Evolutionary conservation across 495 filamentous ascomycete species (phyloP).

Genomic region (Recurvomyces mirabilis): DNA sequence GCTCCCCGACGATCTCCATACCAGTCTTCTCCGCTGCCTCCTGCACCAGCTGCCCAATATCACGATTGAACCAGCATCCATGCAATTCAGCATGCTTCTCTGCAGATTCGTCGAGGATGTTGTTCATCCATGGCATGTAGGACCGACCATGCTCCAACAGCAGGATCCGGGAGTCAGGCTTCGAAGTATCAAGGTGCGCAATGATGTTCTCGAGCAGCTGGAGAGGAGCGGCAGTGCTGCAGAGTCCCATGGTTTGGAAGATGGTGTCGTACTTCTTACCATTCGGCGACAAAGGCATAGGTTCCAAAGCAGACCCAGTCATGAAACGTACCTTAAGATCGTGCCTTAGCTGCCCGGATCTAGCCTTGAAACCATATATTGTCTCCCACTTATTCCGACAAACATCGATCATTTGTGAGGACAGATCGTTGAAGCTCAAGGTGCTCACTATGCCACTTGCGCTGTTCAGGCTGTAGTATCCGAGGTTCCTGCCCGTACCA

Average conservation of each 20-base stretch:
- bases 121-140: constrained; percentile 66
- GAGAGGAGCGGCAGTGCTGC: constrained; percentile 68
- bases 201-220: constrained; percentile 39
- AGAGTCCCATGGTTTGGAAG: constrained; percentile 86
- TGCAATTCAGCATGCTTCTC: constrained; percentile 66
- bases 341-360: neutral
- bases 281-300: constrained; percentile 13
- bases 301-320: constrained; percentile 30
- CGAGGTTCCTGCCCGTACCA: constrained; percentile 80
- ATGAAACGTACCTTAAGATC: constrained; percentile 28
- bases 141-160: constrained; percentile 87
- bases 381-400: constrained; percentile 47
- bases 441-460: constrained; percentile 26
- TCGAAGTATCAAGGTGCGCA: constrained; percentile 10
- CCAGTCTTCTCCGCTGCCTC: constrained; percentile 47
- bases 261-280: constrained; percentile 64
- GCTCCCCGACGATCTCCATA: constrained; percentile 61
- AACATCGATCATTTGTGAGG: constrained; percentile 51
- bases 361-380: constrained; percentile 24
- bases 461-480: constrained; percentile 49
- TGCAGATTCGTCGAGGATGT: constrained; percentile 64
- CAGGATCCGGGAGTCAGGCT: constrained; percentile 44
- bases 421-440: constrained; percentile 55
- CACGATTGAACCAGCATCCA: constrained; percentile 96
- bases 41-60: constrained; percentile 67